Evolutionary conservation across 2,329 filamentous ascomycete genomes (phyloP).

Genomic region (Colletotrichum orbiculare): DNA sequence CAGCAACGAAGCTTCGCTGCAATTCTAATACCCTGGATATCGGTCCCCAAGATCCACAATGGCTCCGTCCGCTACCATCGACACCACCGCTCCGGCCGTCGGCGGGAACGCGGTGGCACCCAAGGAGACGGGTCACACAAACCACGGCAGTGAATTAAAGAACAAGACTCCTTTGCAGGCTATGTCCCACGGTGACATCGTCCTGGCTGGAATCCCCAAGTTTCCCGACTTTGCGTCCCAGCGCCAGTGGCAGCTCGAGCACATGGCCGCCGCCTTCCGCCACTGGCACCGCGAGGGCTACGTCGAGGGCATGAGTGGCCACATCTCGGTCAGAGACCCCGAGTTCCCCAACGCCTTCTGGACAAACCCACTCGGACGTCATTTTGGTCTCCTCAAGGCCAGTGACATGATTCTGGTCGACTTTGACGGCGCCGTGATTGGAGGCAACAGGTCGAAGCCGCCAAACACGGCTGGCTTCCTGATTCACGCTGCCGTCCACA

Average conservation of each 20-base stretch:
- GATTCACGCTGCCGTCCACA: conserved; percentile 75
- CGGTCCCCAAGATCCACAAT: conserved; percentile 35
- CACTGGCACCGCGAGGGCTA: conserved; percentile 74
- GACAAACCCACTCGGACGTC: conserved; percentile 74
- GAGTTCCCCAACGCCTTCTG: conserved; percentile 71
- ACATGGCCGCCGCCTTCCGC: conserved; percentile 75
- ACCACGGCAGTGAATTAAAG: conserved; percentile 37
- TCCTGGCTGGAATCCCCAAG: conserved; percentile 45
- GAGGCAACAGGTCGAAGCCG: conserved; percentile 68
- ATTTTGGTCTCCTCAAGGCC: conserved; percentile 74
- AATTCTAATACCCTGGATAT: not conserved
- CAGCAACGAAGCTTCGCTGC: not conserved
- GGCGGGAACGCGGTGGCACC: conserved; percentile 22
- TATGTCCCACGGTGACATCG: conserved; percentile 49
- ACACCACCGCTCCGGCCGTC: conserved; percentile 32
- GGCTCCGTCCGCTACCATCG: conserved; percentile 46
- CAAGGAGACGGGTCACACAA: conserved; percentile 38
- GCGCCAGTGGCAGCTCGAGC: conserved; percentile 64
- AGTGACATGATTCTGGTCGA: conserved; percentile 77
- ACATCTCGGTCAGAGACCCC: conserved; percentile 74
- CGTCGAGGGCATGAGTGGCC: conserved; percentile 75
- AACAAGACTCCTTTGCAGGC: conserved; percentile 47
- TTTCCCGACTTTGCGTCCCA: conserved; percentile 49
- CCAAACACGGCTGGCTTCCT: conserved; percentile 77
- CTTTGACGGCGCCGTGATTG: conserved; percentile 68